Conservation (phyloP, 768 basidiomycete species). For the Daedaleopsis nitida region DNA sequence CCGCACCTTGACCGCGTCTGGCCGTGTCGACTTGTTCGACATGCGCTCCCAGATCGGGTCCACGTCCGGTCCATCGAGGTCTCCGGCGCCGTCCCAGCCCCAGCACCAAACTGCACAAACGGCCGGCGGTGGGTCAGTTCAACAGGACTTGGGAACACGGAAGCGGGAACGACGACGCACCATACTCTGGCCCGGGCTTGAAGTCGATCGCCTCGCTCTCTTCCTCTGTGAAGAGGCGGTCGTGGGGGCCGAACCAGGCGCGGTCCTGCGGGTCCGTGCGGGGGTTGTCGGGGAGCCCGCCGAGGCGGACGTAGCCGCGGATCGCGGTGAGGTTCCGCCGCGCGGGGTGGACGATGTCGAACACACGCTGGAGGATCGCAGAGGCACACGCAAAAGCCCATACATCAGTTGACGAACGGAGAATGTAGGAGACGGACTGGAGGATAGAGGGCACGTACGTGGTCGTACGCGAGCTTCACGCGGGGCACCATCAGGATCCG, state of each 20-base stretch:
- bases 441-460: conserved; percentile 44
- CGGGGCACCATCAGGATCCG: conserved; percentile 97
- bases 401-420: not conserved
- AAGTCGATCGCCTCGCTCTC: conserved; percentile 81
- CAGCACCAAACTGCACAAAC: conserved; percentile 88
- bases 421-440: not conserved
- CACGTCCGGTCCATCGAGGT: conserved; percentile 96
- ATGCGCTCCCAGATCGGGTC: conserved; percentile 96
- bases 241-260: conserved; percentile 98
- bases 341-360: conserved; percentile 89
- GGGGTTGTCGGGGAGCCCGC: conserved; percentile 96
- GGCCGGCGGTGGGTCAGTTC: not conserved
- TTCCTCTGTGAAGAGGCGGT: conserved; percentile 88
- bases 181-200: conserved; percentile 78
- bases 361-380: conserved; percentile 67
- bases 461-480: conserved; percentile 95
- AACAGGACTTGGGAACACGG: conserved; percentile 3
- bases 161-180: conserved; percentile 47
- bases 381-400: not conserved
- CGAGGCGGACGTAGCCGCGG: conserved; percentile 89
- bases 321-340: conserved; percentile 95
- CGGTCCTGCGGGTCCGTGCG: conserved; percentile 96
- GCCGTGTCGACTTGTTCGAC: conserved; percentile 60
- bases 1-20: conserved; percentile 65
- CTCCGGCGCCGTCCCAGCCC: conserved; percentile 99